Evolutionary conservation across 805 yeast genomes (phyloP), one percentile per base, ranked within the genome.

Genomic region (baker's yeast (Saccharomyces cerevisiae)): DNA sequence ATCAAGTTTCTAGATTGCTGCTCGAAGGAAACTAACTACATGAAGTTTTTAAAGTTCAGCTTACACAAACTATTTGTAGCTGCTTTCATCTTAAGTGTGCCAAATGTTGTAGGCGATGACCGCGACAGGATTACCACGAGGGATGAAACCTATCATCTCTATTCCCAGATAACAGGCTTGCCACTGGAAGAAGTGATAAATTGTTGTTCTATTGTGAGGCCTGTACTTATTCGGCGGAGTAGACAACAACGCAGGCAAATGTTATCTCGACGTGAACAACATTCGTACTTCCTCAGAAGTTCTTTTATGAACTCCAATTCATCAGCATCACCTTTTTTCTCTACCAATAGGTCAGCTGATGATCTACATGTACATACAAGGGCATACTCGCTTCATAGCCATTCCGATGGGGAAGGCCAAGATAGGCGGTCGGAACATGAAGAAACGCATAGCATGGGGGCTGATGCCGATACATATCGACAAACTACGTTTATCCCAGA

Each of bases 121-220:
- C 55, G 55, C 10, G 56, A 59, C 22, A 50, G 52, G 30, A 51
- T 60, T 14, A 28, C 48, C 3, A 54, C 52, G 8, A 53, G 65
- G 47, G 65, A 64, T 28, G 50, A 51, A 5, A 50, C 53, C 11
- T 59, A 61, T 48, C 51, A 47, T 2, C 41, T 57, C 2, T 64
- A 56, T 49, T 52, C 63, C 3, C 53, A 48, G 4, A 55, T 63
- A 6, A 59, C 70, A 6, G 69, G 70, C 2, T 48, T 66, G 27
- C 46, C 65, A 6, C 49, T 54, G 22, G 56, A 53, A 21, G 68
- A 66, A 46, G 49, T 66, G 10, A 55, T 53, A 13, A 58, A 61
- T 51, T 64, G 68, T 53, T 60, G 65, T 41, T 59, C 62, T 5
- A 60, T 66, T 13, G 64, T 65, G n/a, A 59, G 69, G 43, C 59